Conservation (phyloP, 805 yeast genomes). For the Teunomyces cretensis region DNA sequence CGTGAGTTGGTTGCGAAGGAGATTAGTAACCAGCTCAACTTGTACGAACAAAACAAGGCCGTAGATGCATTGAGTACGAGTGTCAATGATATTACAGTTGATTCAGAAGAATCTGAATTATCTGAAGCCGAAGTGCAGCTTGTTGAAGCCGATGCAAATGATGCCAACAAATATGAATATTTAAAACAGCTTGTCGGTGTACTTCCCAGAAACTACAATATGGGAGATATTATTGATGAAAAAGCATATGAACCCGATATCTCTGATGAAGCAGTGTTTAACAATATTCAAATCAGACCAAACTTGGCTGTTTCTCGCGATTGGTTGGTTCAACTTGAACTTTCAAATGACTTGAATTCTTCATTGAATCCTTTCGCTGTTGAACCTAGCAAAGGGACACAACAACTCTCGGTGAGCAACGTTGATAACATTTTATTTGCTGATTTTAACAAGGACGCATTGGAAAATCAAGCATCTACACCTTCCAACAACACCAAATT, state of each 20-base stretch:
- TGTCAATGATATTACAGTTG: conserved; percentile 33
- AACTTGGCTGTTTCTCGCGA: conserved; percentile 51
- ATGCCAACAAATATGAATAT: conserved; percentile 17
- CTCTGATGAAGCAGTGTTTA: conserved; percentile 33
- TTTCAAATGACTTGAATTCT: conserved; percentile 47
- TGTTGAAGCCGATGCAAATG: conserved; percentile 11
- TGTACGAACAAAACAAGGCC: conserved; percentile 19
- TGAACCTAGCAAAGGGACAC: conserved; percentile 9
- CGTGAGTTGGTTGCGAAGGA: conserved; percentile 31
- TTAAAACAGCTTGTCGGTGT: conserved; percentile 33
- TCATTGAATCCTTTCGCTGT: conserved; percentile 35
- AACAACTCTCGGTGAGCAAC: conserved; percentile 28
- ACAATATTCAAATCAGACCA: conserved; percentile 40
- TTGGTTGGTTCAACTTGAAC: conserved; percentile 64
- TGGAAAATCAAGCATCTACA: conserved; percentile 20
- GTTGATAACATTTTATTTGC: conserved; percentile 51
- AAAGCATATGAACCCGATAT: conserved; percentile 73
- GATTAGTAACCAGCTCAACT: conserved; percentile 24
- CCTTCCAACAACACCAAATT: conserved; percentile 10
- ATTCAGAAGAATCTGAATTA: conserved; percentile 20
- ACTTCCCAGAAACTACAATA: conserved; percentile 28
- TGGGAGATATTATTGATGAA: conserved; percentile 50
- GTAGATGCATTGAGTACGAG: conserved; percentile 23
- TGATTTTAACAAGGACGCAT: conserved; percentile 33
- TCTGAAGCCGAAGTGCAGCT: conserved; percentile 9